phyloP scores from a whole-genome alignment of 2,329 filamentous ascomycete species.

The Ophiostoma pallidulum region DNA sequence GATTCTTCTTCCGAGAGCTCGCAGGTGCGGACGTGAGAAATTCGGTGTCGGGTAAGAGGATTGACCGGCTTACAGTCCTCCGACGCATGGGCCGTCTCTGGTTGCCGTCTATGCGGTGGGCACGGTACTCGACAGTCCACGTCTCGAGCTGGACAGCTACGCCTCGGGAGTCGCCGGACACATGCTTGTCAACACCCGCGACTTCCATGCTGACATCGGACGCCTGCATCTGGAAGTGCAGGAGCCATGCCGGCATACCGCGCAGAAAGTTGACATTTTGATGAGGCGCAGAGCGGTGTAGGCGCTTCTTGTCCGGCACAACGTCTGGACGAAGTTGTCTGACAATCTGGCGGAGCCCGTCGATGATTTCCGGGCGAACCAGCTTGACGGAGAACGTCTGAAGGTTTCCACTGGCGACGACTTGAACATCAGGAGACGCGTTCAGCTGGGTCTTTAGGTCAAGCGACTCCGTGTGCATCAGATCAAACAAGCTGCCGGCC shows the following conservation, averaged over 20 bases:
- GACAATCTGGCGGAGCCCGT: constrained; percentile 85
- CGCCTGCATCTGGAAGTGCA: constrained; percentile 75
- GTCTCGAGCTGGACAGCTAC: constrained; percentile 79
- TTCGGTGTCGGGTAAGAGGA: constrained; percentile 60
- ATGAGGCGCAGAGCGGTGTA: constrained; percentile 36
- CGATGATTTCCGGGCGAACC: constrained; percentile 83
- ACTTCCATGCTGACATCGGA: constrained; percentile 85
- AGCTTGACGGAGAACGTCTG: constrained; percentile 85
- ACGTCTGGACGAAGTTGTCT: constrained; percentile 67
- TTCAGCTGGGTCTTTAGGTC: constrained; percentile 80
- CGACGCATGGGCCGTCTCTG: constrained; percentile 53
- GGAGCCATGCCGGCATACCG: constrained; percentile 71
- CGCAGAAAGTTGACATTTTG: constrained; percentile 64
- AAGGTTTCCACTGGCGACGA: constrained; percentile 68
- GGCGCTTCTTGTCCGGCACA: constrained; percentile 53
- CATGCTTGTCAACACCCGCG: constrained; percentile 74
- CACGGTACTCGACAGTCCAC: constrained; percentile 82
- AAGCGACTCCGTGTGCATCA: constrained; percentile 78
- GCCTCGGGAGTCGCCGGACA: constrained; percentile 73
- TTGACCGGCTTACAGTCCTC: constrained; percentile 63
- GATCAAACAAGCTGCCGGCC: constrained; percentile 70
- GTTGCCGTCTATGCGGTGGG: constrained; percentile 61
- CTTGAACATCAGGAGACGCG: constrained; percentile 75
- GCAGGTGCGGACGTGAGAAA: constrained; percentile 41
- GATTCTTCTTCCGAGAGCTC: constrained; percentile 46